Conservation (phyloP, 345 rosid genomes). For the Eucalyptus marginata region DNA sequence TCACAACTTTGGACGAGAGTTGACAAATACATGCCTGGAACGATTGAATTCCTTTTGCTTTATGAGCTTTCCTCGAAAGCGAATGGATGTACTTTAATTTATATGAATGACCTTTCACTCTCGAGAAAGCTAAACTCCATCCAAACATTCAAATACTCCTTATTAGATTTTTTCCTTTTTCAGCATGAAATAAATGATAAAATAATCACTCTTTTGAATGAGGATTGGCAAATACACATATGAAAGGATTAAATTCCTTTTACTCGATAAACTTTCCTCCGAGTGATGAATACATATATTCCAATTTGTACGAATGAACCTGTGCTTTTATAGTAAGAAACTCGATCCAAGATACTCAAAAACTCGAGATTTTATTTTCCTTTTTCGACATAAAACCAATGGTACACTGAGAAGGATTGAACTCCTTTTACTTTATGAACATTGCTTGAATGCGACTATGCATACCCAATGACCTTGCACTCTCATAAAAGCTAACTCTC, state of each 20-base stretch:
- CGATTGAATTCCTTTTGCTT: background rate
- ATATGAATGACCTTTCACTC: background rate
- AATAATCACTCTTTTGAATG: background rate
- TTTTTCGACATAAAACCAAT: background rate
- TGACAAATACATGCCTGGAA: background rate
- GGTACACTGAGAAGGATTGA: background rate
- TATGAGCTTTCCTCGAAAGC: background rate
- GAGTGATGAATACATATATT: fast-evolving
- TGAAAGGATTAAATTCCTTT: background rate
- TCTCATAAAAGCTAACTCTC: background rate
- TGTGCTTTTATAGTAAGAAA: background rate
- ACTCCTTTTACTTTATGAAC: background rate
- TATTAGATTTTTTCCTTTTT: background rate
- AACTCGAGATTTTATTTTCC: background rate
- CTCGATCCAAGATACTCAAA: background rate
- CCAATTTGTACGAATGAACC: background rate
- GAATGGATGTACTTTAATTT: background rate
- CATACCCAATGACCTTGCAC: background rate
- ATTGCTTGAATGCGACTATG: background rate
- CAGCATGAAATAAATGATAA: fast-evolving
- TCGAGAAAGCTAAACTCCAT: background rate
- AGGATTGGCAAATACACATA: too few relatives aligned
- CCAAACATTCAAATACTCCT: background rate
- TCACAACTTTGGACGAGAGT: background rate
- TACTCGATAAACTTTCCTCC: background rate